These are phyloP conservation scores for Pulveroboletus sp. DNA, from an alignment of 768 basidiomycete species.

Conservation along the genomic window DNA sequence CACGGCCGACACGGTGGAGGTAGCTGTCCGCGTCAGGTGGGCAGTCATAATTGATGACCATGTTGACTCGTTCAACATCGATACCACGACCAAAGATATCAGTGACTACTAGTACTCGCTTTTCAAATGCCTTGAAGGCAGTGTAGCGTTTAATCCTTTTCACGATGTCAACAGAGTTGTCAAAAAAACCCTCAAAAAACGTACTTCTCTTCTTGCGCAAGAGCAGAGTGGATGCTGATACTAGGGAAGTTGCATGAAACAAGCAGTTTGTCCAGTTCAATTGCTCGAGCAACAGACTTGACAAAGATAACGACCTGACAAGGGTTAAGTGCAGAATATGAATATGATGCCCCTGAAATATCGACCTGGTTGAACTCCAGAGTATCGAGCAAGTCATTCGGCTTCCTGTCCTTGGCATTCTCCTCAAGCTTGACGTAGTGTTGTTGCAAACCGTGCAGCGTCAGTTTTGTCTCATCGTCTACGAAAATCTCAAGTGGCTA, in stretches of 20 bases:
- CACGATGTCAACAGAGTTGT: slow-evolving; percentile 3
- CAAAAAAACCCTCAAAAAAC: slow-evolving; percentile 24
- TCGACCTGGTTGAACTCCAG: slow-evolving; percentile 96
- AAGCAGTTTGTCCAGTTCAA: slow-evolving; percentile 91
- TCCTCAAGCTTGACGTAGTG: slow-evolving; percentile 98
- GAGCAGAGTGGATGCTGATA: slow-evolving; percentile 93
- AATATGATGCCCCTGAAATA: not conserved
- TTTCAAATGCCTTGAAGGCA: slow-evolving; percentile 99
- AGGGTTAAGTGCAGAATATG: not conserved
- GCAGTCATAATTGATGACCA: slow-evolving; percentile 98
- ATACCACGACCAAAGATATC: slow-evolving; percentile 99
- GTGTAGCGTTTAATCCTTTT: slow-evolving; percentile 88
- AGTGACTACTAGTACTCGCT: slow-evolving; percentile 96
- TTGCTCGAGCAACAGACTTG: slow-evolving; percentile 95
- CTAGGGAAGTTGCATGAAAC: slow-evolving; percentile 98
- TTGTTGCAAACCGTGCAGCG: slow-evolving; percentile 96
- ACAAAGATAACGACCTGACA: slow-evolving; percentile 96
- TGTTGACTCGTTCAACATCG: slow-evolving; percentile 99
- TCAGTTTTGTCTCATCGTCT: slow-evolving; percentile 98
- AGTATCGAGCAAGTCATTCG: slow-evolving; percentile 92
- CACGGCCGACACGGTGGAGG: slow-evolving; percentile 97
- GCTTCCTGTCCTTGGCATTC: slow-evolving; percentile 90
- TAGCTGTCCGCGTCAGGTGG: slow-evolving; percentile 98
- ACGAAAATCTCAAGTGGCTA: slow-evolving; percentile 99
- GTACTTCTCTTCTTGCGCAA: slow-evolving; percentile 94